Conservation (phyloP, 768 basidiomycete species). For the Tulasnella sp. region DNA sequence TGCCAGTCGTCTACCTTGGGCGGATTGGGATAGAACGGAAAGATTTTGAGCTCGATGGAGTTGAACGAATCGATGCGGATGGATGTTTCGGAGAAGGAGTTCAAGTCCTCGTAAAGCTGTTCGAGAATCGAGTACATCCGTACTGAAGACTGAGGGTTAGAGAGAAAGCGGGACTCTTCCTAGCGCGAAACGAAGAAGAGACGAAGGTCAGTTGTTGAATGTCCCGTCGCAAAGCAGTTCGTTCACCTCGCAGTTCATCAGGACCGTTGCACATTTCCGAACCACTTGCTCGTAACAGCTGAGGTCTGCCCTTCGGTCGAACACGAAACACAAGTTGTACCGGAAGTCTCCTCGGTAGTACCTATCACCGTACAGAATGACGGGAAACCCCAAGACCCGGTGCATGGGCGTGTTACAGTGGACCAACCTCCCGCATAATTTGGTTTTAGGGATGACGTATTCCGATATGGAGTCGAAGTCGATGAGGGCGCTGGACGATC, state of each 20-base stretch:
- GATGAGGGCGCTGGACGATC: conserved; percentile 18
- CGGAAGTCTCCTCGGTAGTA: conserved; percentile 83
- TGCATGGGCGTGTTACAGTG: conserved; percentile 71
- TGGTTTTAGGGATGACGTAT: conserved; percentile 83
- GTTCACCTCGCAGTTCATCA: conserved; percentile 79
- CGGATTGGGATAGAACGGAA: conserved; percentile 95
- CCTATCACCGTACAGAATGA: conserved; percentile 48
- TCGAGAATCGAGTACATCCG: conserved; percentile 78
- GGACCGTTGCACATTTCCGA: conserved; percentile 83
- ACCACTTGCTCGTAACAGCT: conserved; percentile 95
- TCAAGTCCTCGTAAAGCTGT: conserved; percentile 93
- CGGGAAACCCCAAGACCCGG: conserved; percentile 87
- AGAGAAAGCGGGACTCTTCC: conserved; percentile 87
- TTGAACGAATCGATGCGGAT: conserved; percentile 84
- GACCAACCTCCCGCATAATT: conserved; percentile 79
- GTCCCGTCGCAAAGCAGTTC: neutral
- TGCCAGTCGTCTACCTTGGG: conserved; percentile 86
- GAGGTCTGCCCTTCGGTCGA: conserved; percentile 69
- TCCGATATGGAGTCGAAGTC: conserved; percentile 86
- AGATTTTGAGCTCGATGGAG: conserved; percentile 89
- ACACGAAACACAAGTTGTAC: conserved; percentile 95
- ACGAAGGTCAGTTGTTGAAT: neutral
- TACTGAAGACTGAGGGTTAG: conserved; percentile 49
- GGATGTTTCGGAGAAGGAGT: conserved; percentile 93
- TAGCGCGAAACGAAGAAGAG: conserved; percentile 21